Evolutionary conservation across 768 basidiomycete genomes (phyloP), one percentile per base, ranked within the genome.

Genomic region (Lentinula sp.): DNA sequence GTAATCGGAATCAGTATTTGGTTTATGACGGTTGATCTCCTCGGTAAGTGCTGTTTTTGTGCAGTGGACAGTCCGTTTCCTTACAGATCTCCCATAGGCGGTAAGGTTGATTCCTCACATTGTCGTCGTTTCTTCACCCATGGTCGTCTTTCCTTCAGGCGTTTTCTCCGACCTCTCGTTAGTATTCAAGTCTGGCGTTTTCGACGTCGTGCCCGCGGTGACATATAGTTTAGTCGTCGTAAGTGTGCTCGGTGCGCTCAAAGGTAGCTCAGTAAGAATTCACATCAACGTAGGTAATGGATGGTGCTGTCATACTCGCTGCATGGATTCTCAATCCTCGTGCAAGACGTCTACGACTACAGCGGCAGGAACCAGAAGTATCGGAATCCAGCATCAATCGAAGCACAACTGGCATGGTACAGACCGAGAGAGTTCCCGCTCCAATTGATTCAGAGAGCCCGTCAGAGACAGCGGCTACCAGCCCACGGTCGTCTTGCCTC

Each of bases 11-110:
- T 94, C 55, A 89, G 86, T 0, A 73, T 88, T 46, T 45, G 75
- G 5, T 93, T 93, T 73, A 85, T 93, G 75, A 64, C 72, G 7
- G 76, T 93, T 53, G 91, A 94, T 67, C 77, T 86, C 60, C 68
- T 84, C 10, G 55, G 55, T 16, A 35, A 42, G 21, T 10, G 39
- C 8, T 3, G 28, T 18, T 35, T 18, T 42, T 31, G 31, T 46
- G 35, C 7, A 39, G 28, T 28, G 28, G 3, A 23, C 11, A 13
- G n/a, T 13, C 2, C 21, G 4, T 11, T 35, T 56, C 13, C n/a
- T 56, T 11, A 13, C 3, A 3, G 6, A 37, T 23, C 15, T n/a
- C 45, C 39, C 48, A 4, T 43, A 39, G 40, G 54, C 13, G 35
- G 40, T 56, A 21, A 46, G 7, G 45, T 46, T n/a, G 18, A 21